Evolutionary conservation across 208 protist genomes (phyloP), one percentile per base, ranked within the genome.

Genomic region (Wallacemonas sp.): DNA sequence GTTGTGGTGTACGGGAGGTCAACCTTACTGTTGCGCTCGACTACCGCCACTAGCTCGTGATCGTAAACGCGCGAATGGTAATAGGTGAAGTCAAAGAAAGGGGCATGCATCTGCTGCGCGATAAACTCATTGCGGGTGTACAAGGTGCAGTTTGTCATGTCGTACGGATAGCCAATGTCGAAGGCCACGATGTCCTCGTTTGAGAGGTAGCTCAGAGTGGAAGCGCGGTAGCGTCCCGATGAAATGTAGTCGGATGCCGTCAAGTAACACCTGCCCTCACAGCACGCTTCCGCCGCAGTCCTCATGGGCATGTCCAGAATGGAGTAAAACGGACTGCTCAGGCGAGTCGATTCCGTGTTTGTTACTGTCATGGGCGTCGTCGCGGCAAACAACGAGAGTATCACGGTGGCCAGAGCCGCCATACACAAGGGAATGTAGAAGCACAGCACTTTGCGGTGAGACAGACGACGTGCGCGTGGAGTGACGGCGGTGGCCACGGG

Each of bases 351-450:
- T 39, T 39, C 36, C 36, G 36, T 59, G 31, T 42, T 59, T 7
- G 48, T 55, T 11, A 32, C 18, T 3, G 48, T 55, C 52, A 59
- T 59, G 3, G 52, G 52, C 29, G 28, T 12, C n/a, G 31, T 59
- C 31, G 52, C 52, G 8, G 52, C 52, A 3, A 23, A 4, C 31
- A 59, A 10, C n/a, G 52, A 59, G 4, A 59, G n/a, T 4, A 41
- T 11, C 14, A 59, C 52, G 18, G 52, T 59, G 4, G 31, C 52
- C 12, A 26, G 4, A 8, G 52, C 52, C 8, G 52, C 52, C 5
- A 59, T 3, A 14, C 31, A 33, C 31, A 59, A 29, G 16, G 52
- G 52, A 59, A 59, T 41, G 52, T 59, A 59, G 52, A 23, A 59
- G 16, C 11, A 20, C 11, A 59, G 52, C 31, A 59, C 52, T 20